Evolutionary conservation across 2,329 filamentous ascomycete genomes (phyloP).

Genomic region (Xylariaceae sp.): DNA sequence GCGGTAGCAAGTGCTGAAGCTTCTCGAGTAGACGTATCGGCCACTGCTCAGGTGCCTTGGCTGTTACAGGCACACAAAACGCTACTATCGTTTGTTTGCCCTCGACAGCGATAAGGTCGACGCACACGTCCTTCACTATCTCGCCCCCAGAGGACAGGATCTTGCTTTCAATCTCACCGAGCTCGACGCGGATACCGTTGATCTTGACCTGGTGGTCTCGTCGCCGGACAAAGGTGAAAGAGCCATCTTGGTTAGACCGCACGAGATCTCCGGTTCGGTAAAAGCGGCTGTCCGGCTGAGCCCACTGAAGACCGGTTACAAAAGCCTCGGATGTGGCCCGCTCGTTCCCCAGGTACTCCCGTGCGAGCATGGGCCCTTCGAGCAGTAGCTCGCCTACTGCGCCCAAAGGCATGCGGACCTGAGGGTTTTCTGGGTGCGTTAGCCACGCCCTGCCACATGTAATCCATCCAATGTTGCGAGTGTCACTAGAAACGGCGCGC

Average conservation of each 20-base stretch:
- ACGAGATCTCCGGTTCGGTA: conserved; percentile 10
- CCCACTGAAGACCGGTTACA: background rate
- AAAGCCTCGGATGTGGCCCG: background rate
- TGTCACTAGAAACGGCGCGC: background rate
- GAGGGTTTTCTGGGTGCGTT: background rate
- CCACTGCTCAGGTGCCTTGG: background rate
- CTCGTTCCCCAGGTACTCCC: background rate
- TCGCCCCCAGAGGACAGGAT: no score
- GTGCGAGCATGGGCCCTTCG: conserved; percentile 3
- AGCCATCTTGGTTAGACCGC: conserved; percentile 2
- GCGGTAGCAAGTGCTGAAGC: background rate
- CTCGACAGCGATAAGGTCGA: no score
- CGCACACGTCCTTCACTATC: no score
- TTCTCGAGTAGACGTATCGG: background rate
- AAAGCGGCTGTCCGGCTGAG: background rate
- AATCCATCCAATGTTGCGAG: background rate
- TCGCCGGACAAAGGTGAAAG: background rate
- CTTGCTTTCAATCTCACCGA: conserved; percentile 7
- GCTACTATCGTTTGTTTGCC: no score
- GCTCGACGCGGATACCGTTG: conserved; percentile 4
- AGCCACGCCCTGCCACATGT: background rate
- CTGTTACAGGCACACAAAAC: no score
- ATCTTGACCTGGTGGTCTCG: conserved; percentile 8
- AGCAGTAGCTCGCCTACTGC: conserved; percentile 2
- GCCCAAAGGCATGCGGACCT: background rate